These are phyloP conservation scores for Apiospora sp. DNA, from an alignment of 2,329 filamentous ascomycete species.

Conservation along the genomic window DNA sequence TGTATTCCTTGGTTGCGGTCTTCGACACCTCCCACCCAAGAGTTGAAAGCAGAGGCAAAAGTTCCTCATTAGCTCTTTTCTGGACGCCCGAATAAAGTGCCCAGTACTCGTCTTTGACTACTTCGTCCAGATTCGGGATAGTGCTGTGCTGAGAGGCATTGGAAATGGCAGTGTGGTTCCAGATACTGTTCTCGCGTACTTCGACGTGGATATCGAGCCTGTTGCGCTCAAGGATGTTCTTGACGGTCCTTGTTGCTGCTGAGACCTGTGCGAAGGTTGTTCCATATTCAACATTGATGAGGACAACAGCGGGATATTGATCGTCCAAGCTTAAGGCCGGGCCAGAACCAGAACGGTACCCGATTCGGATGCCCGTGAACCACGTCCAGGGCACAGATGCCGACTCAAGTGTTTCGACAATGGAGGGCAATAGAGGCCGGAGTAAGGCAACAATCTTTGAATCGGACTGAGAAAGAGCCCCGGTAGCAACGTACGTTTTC, in stretches of 20 bases:
- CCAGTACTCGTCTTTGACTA: background rate
- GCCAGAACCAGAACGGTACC: constrained; percentile 9
- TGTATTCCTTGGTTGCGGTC: background rate
- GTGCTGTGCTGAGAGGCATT: background rate
- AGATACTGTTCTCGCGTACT: background rate
- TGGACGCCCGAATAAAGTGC: background rate
- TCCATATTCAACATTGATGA: background rate
- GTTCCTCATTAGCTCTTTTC: too few species aligned
- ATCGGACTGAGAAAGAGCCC: too few species aligned
- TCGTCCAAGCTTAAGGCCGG: too few species aligned
- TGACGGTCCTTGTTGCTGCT: background rate
- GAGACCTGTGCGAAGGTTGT: background rate
- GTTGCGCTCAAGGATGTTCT: background rate
- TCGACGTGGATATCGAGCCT: background rate
- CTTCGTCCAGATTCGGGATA: background rate
- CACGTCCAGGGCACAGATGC: too few species aligned
- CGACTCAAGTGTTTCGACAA: too few species aligned
- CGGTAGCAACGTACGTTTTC: too few species aligned
- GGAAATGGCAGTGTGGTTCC: background rate
- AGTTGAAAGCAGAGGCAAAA: background rate
- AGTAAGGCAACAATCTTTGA: too few species aligned
- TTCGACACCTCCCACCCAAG: background rate
- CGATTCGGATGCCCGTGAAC: too few species aligned
- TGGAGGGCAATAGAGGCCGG: too few species aligned
- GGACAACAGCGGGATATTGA: background rate